Evolutionary conservation across 257 asterid genomes (phyloP), one percentile per base, ranked within the genome.

Genomic region (Eucommia ulmoides): DNA sequence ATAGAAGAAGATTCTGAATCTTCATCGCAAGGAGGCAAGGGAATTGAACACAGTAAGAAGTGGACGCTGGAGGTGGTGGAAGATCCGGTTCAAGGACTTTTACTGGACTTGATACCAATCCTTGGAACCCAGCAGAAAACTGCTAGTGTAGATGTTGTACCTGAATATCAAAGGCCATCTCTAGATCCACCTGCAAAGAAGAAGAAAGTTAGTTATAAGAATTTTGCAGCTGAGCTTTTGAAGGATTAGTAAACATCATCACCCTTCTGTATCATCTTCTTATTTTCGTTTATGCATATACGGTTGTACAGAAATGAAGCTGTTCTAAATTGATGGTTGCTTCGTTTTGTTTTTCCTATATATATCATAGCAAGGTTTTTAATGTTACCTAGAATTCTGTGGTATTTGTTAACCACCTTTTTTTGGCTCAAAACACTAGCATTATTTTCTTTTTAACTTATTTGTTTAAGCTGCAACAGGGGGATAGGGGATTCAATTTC

Each of bases 171-270:
- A 14, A 54, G 44, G 29, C 42, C 54, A 8, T n/a, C 50, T 51
- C 48, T 16, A 16, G 20, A 29, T 29, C 38, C 38, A 6, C 79
- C 84, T 11, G 73, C 24, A 7, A 85, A 76, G 88, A 89, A 80
- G 64, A 82, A 52, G 81, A 85, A 85, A 73, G 93, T 89, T 25
- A 89, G 98, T 81, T 85, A 76, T 67, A 89, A 68, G 68, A 85
- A 85, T 53, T 58, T 81, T 12, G 98, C 91, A 12, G 65, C 25
- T 24, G 77, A 80, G 15, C 74, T 84, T 57, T 91, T 89, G 38
- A 29, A 29, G 12, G 38, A 29, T 29, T 29, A 12, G 38, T 29
- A 29, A 29, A 29, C n/a, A n/a, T n/a, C n/a, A n/a, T n/a, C n/a
- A n/a, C n/a, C n/a, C n/a, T n/a, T n/a, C n/a, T n/a, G n/a, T n/a